A percentile compares a stretch with the other conserved stretches of the same genome.
Evolutionary conservation across 176 grass and related monocot genomes (phyloP).

Genomic region (Secale cereale): DNA sequence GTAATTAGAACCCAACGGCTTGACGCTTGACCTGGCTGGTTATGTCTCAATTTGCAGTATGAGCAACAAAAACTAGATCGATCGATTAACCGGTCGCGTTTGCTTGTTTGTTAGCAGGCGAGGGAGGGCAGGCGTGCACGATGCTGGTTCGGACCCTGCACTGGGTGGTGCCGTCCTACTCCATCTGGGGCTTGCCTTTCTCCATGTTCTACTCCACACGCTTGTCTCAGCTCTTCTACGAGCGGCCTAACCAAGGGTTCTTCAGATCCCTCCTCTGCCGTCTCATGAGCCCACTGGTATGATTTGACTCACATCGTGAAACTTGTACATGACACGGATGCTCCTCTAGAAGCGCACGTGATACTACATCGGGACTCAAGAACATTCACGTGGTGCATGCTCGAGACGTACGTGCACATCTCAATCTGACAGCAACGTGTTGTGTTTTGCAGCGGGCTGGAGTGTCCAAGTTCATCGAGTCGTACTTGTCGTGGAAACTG

Average conservation of each 20-base stretch:
- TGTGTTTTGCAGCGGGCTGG: conserved; percentile 39
- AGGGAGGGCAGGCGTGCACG: conserved; percentile 72
- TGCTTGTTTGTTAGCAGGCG: conserved; percentile 33
- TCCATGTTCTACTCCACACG: conserved; percentile 94
- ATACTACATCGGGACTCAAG: no score
- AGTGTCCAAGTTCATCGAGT: conserved; percentile 94
- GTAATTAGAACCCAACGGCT: no score
- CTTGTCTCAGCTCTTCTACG: conserved; percentile 77
- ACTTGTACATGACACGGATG: background rate
- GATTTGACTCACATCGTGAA: background rate
- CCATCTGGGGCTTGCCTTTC: conserved; percentile 94
- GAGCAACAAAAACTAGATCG: background rate
- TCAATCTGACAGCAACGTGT: background rate
- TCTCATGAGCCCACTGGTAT: conserved; percentile 73
- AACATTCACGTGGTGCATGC: conserved; percentile 11
- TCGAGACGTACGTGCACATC: background rate
- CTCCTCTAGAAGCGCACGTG: no score
- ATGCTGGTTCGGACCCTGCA: conserved; percentile 88
- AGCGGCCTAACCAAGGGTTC: conserved; percentile 70
- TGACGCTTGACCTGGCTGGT: background rate
- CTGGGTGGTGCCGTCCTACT: conserved; percentile 97
- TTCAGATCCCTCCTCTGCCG: conserved; percentile 67
- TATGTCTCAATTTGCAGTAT: no score
- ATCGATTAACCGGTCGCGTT: no score
- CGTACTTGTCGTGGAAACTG: conserved; percentile 86